Conservation (phyloP, 169 alveolate genomes). For the Plasmodium fragile region DNA sequence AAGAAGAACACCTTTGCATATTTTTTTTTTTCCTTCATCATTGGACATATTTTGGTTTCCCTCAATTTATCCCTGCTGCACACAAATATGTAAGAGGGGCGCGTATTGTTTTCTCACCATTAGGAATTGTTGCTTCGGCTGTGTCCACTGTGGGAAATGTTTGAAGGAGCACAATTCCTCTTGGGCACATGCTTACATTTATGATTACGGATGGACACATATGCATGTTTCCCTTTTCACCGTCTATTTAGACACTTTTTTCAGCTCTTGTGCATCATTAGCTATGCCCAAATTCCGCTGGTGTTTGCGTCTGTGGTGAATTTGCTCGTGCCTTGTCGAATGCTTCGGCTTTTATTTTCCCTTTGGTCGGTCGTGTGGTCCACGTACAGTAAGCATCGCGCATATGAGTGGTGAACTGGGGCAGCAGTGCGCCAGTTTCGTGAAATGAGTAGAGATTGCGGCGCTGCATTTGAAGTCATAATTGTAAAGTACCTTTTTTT, state of each 20-base stretch:
- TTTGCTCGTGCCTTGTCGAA: constrained; percentile 26
- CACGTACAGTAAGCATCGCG: constrained; percentile 39
- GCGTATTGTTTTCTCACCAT: background rate
- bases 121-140: background rate
- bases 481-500: background rate
- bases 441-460: background rate
- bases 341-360: constrained; percentile 42
- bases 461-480: background rate
- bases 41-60: constrained; percentile 68
- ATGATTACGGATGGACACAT: background rate
- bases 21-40: constrained; percentile 35
- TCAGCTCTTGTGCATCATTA: constrained; percentile 58
- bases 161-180: background rate
- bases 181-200: background rate
- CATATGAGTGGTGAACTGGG: background rate
- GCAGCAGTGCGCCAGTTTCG: background rate
- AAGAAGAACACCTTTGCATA: constrained; percentile 62
- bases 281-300: constrained; percentile 45
- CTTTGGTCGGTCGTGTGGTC: constrained; percentile 37
- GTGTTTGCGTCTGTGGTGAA: constrained; percentile 38
- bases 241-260: constrained; percentile 41
- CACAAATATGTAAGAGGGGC: constrained; percentile 35
- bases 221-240: background rate
- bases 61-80: constrained; percentile 65
- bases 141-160: background rate